phyloP scores from a whole-genome alignment of 352 stramenopile genomes.

The Pseudoperonospora humuli region DNA sequence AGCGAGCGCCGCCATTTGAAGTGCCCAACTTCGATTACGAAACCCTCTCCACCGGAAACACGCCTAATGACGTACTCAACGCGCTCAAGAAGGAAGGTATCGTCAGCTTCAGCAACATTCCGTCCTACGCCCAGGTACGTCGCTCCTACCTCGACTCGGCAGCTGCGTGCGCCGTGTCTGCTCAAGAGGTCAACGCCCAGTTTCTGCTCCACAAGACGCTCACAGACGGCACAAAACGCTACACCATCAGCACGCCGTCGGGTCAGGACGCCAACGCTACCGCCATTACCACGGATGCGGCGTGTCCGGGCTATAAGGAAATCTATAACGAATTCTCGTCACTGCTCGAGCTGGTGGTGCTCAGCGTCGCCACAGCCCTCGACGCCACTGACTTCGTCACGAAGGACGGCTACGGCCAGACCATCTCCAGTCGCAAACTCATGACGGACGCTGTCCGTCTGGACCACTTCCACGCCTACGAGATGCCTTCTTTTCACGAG shows the following conservation, averaged over 20 bases:
- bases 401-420: slow-evolving; percentile 28
- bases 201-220: slow-evolving; percentile 57
- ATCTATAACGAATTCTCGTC: slow-evolving; percentile 36
- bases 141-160: slow-evolving; percentile 40
- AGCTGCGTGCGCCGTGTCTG: slow-evolving; percentile 39
- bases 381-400: slow-evolving; percentile 38
- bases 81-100: slow-evolving; percentile 64
- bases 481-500: slow-evolving; percentile 20
- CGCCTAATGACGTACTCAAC: slow-evolving; percentile 29
- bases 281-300: slow-evolving; percentile 20
- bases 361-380: slow-evolving; percentile 32
- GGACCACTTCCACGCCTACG: slow-evolving; percentile 60
- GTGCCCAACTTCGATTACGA: slow-evolving; percentile 52
- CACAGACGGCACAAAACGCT: slow-evolving; percentile 52
- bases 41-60: slow-evolving; percentile 26
- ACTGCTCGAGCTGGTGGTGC: slow-evolving; percentile 41
- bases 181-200: slow-evolving; percentile 15
- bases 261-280: slow-evolving; percentile 28
- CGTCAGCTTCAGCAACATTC: slow-evolving; percentile 57
- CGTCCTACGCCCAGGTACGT: slow-evolving; percentile 33
- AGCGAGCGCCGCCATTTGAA: slow-evolving; percentile 31
- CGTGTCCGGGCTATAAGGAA: slow-evolving; percentile 33
- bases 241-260: slow-evolving; percentile 58
- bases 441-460: slow-evolving; percentile 46
- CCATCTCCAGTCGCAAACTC: slow-evolving; percentile 37